These are phyloP conservation scores for Fusarium scirpi DNA, from an alignment of 2,329 filamentous ascomycete species.

Conservation along the genomic window DNA sequence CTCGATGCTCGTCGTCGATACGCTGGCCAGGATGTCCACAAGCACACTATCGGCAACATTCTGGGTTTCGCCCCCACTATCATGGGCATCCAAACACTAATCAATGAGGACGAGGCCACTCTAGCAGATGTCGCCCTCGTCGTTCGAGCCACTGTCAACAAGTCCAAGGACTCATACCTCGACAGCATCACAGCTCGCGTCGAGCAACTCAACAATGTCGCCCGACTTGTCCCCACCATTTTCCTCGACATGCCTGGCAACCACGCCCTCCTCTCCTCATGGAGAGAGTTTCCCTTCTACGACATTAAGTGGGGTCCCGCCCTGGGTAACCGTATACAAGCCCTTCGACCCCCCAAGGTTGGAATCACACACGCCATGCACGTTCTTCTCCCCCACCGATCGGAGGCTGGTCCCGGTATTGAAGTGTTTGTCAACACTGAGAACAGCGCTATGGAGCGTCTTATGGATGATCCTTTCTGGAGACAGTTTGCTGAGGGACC, in stretches of 20 bases:
- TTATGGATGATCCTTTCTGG: conserved; percentile 6
- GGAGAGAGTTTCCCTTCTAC: conserved; percentile 25
- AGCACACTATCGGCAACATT: conserved; percentile 13
- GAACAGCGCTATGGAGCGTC: conserved; percentile 3
- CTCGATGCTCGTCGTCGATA: conserved; percentile 19
- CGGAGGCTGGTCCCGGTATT: conserved; percentile 5
- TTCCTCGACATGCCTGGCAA: conserved; percentile 22
- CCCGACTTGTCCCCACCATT: not conserved
- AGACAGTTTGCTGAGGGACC: not conserved
- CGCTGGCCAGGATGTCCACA: conserved; percentile 7
- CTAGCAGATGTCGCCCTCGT: conserved; percentile 13
- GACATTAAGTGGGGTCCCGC: conserved; percentile 20
- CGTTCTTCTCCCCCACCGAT: not conserved
- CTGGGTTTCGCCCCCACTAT: conserved; percentile 14
- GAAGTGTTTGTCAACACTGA: conserved; percentile 14
- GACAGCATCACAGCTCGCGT: not conserved
- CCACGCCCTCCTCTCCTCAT: conserved; percentile 9
- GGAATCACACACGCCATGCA: conserved; percentile 24
- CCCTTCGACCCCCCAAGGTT: conserved; percentile 1
- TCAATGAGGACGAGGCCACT: not conserved
- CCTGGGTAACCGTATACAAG: not conserved
- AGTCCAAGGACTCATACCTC: conserved; percentile 4
- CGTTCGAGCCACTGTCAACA: conserved; percentile 11
- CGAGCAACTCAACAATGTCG: not conserved
- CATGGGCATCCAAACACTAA: conserved; percentile 10